Evolutionary conservation across 768 basidiomycete genomes (phyloP), one percentile per base, ranked within the genome.

Genomic region (Pleurotus ostreatus): DNA sequence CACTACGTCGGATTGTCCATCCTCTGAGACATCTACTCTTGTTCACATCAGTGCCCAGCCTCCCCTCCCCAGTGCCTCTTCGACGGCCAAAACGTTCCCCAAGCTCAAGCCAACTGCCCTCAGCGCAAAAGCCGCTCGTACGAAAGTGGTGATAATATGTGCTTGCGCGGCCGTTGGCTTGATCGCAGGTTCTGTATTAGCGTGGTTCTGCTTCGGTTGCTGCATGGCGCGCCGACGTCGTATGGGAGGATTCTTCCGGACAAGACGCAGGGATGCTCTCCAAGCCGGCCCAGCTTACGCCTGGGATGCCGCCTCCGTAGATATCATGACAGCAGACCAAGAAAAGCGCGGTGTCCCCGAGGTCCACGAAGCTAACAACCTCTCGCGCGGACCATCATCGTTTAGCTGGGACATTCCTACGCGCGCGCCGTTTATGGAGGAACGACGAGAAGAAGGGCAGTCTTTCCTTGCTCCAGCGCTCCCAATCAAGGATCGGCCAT

Each of bases 151-250:
- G 44, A 60, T 76, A 15, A 56, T 70, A 1, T 72, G 75, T 2
- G 60, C 70, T 6, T 65, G 71, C 41, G 71, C 63, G 4, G 57
- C 68, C 26, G 54, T 72, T 6, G 71, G 70, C 2, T 49, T 73
- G 4, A 46, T 74, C 44, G 49, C 72, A 26, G 66, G 71, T 5
- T 66, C 65, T 5, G 41, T 71, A 5, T 57, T 63, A 9, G 62
- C 68, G 1, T 78, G 75, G 76, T 56, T 73, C 15, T 49, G 68
- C 1, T 76, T 74, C 44, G 70, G 72, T 18, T 73, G 70, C 41
- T 58, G 67, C 38, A 72, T 64, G 11, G 49, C 58, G 62, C 51
- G 43, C 13, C 4, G 55, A 30, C 2, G 59, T 55, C 20, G 51
- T 11, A 53, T 39, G 16, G 51, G 51, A 4, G 37, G 38, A 20